Percentiles rank a stretch among this genome's conserved stretches.
These are phyloP conservation scores for Nannizziopsis arthrosporioides DNA, from an alignment of 2,329 filamentous ascomycete species.

Conservation along the genomic window DNA sequence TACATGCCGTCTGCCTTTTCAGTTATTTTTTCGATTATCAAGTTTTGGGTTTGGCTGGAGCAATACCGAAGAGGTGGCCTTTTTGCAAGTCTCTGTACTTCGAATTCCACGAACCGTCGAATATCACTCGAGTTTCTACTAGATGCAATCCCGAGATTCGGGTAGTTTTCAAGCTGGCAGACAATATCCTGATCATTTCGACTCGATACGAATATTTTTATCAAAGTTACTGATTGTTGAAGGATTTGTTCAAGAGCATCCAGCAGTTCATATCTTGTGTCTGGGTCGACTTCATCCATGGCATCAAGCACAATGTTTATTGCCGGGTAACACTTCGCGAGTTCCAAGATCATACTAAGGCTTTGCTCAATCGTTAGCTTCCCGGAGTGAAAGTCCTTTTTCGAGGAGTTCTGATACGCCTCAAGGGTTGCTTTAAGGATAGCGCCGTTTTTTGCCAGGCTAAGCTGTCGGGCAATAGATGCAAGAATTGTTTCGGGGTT, in stretches of 20 bases:
- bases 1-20: too few species aligned
- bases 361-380: slow-evolving; percentile 13
- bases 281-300: slow-evolving; percentile 26
- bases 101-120: slow-evolving; percentile 14
- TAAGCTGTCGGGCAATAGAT: slow-evolving; percentile 18
- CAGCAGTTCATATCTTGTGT: slow-evolving; percentile 18
- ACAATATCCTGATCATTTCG: slow-evolving; percentile 22
- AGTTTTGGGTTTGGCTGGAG: too few species aligned
- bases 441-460: slow-evolving; percentile 7
- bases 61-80: too few species aligned
- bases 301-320: slow-evolving; percentile 25
- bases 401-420: slow-evolving; percentile 12
- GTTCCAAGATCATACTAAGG: slow-evolving; percentile 16
- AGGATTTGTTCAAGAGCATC: slow-evolving; percentile 21
- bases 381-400: slow-evolving; percentile 11
- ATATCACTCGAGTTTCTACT: slow-evolving; percentile 23
- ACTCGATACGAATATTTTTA: slow-evolving; percentile 29
- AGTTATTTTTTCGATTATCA: too few species aligned
- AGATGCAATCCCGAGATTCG: slow-evolving; percentile 21
- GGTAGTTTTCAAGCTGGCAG: slow-evolving; percentile 15
- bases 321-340: slow-evolving; percentile 16
- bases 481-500: slow-evolving; percentile 17
- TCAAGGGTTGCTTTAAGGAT: slow-evolving; percentile 9
- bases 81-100: too few species aligned
- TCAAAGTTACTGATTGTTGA: slow-evolving; percentile 18